Evolutionary conservation across 164 flowering plant species (phyloP).

Genomic region (Stephania yunnanensis): DNA sequence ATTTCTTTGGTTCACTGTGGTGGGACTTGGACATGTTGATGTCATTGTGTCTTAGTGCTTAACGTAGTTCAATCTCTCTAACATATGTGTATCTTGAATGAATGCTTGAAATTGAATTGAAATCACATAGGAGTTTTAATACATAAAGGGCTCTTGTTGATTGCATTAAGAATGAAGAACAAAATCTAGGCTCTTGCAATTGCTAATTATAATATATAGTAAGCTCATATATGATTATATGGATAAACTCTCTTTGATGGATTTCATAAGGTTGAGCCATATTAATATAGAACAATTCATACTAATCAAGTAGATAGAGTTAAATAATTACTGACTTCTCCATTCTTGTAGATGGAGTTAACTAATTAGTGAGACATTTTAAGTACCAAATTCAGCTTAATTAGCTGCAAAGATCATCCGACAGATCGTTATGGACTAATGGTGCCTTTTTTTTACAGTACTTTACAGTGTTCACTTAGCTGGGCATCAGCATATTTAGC

Average conservation of each 20-base stretch:
- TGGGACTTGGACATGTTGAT: not conserved
- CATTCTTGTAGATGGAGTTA: not conserved
- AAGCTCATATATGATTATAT: too few relatives aligned
- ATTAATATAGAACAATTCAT: too few relatives aligned
- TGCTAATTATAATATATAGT: too few relatives aligned
- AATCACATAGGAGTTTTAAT: too few relatives aligned
- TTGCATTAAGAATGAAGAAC: too few relatives aligned
- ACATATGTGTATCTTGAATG: too few relatives aligned
- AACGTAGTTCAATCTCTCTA: not conserved
- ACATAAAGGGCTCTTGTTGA: too few relatives aligned
- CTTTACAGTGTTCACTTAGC: constrained; percentile 12
- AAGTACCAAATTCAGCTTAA: not conserved
- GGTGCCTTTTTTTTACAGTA: not conserved
- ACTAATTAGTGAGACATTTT: not conserved
- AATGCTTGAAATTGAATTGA: too few relatives aligned
- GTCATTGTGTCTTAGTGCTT: not conserved
- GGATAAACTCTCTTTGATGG: too few relatives aligned
- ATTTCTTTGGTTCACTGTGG: not conserved
- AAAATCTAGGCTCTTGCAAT: too few relatives aligned
- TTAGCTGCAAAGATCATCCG: not conserved
- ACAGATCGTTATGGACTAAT: not conserved
- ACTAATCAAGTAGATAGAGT: too few relatives aligned
- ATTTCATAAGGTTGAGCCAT: too few relatives aligned
- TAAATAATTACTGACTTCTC: not conserved
- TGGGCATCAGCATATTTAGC: constrained; percentile 10